phyloP scores from a whole-genome alignment of 441 rosid genomes.

The Erodium texanum region DNA sequence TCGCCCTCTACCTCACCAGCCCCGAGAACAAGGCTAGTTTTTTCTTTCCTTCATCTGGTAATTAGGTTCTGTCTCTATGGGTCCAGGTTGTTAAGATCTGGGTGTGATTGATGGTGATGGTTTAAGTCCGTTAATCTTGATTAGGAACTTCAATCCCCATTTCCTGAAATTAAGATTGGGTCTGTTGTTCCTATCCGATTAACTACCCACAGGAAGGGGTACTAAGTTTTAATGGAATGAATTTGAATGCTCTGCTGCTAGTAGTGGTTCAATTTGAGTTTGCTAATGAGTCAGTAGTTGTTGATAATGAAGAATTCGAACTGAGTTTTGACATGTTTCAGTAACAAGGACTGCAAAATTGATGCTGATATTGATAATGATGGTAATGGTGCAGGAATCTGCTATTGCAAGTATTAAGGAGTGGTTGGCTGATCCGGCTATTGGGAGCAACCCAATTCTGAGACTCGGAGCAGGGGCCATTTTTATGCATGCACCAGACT shows the following conservation, averaged over 20 bases:
- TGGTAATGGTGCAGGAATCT: slow-evolving; percentile 44
- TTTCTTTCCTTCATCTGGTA: background rate
- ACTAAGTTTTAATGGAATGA: background rate
- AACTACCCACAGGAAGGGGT: too few species aligned
- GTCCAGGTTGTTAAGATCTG: background rate
- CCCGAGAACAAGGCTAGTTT: slow-evolving; percentile 54
- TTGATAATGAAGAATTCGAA: background rate
- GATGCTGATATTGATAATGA: background rate
- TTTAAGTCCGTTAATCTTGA: background rate
- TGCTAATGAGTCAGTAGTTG: background rate
- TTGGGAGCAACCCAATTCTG: slow-evolving; percentile 58
- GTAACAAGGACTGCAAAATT: background rate
- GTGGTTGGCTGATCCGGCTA: slow-evolving; percentile 83
- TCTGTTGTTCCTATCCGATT: background rate
- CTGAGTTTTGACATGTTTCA: background rate
- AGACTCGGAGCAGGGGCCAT: slow-evolving; percentile 79
- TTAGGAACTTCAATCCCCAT: background rate
- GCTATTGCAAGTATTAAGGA: slow-evolving; percentile 73
- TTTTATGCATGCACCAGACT: slow-evolving; percentile 87
- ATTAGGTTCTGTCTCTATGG: background rate
- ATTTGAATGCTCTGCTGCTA: background rate
- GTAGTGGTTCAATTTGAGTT: background rate
- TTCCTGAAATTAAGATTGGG: background rate
- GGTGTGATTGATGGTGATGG: background rate
- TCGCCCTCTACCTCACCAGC: slow-evolving; percentile 60